Evolutionary conservation across 2,329 filamentous ascomycete species (phyloP), one percentile per base, ranked within the genome.

Genomic region (Colletotrichum graminicola): DNA sequence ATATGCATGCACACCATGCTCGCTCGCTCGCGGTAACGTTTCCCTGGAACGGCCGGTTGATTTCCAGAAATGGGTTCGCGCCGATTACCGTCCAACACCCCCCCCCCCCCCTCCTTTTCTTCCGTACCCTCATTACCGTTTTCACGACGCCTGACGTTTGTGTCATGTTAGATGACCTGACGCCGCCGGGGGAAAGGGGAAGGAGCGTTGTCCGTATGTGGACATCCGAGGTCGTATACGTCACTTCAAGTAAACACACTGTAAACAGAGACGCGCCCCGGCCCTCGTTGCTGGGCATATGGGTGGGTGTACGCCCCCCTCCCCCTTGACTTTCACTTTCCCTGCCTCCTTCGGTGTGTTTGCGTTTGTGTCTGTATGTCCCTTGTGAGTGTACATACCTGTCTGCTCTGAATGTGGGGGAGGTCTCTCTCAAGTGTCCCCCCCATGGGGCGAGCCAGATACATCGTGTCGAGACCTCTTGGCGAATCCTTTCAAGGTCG

Each of bases 391-490:
- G 21, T 54, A 11, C 18, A 32, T 18, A 54, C 10, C 12, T 36
- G 18, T 36, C 32, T 55, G 16, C 52, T 32, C 29, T 54, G n/a
- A 29, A 32, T 32, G 34, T 23, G 54, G 54, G 54, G 34, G 34
- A 18, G 39, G 5, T 16, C 23, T 60, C 36, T 45, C 39, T n/a
- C 14, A 51, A 29, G 41, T 14, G 29, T 32, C 49, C 36, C 49
- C 36, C 56, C 11, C 7, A n/a, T 21, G 34, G 7, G 3, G 23
- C 29, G 66, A 64, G 66, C 66, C 66, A 67, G 51, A 51, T 43
- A 63, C 59, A 41, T 67, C 23, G 59, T 64, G 47, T 34, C 23
- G n/a, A 55, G 29, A 51, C 51, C 34, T 56, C 59, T 67, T 63
- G 59, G 59, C 41, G 41, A 63, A 63, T 67, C 51, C 65, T 62